These are phyloP conservation scores for Verruconis gallopava DNA, from an alignment of 2,329 filamentous ascomycete species.

Conservation along the genomic window DNA sequence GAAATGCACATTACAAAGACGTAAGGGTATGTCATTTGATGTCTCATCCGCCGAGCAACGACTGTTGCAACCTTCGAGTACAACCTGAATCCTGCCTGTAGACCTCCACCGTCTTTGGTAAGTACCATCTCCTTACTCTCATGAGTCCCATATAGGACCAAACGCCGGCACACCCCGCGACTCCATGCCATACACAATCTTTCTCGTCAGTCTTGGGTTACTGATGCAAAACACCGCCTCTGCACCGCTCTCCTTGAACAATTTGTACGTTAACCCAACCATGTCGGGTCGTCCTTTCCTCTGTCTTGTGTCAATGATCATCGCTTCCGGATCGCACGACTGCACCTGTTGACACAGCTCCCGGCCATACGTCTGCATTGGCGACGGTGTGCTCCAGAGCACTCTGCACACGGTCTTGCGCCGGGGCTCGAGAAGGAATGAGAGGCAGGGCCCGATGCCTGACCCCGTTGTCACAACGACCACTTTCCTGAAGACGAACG, in stretches of 20 bases:
- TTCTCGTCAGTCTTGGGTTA: conserved; percentile 54
- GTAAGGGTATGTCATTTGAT: too few relatives aligned
- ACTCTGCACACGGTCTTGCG: conserved; percentile 41
- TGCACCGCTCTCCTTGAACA: conserved; percentile 33
- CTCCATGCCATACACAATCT: conserved; percentile 57
- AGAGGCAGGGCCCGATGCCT: conserved; percentile 27
- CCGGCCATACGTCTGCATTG: conserved; percentile 48
- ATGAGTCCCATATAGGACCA: conserved; percentile 61
- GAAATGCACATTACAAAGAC: too few relatives aligned
- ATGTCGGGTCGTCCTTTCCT: conserved; percentile 47
- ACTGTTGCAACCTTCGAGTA: too few relatives aligned
- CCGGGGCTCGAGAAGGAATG: conserved; percentile 41
- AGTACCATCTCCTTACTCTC: neutral
- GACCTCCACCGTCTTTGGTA: too few relatives aligned
- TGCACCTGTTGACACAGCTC: conserved; percentile 44
- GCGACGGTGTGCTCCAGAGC: conserved; percentile 55
- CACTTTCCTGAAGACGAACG: conserved; percentile 19
- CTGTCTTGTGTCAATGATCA: conserved; percentile 52
- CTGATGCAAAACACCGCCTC: conserved; percentile 65
- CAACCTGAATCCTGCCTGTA: neutral
- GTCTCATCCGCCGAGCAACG: too few relatives aligned
- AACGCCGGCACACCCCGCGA: conserved; percentile 52
- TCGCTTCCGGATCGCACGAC: conserved; percentile 44
- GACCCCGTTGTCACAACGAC: conserved; percentile 24
- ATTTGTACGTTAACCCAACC: conserved; percentile 39